These are phyloP conservation scores for Lathyrus tuberosus DNA, from an alignment of 306 rosid species.

Conservation along the genomic window DNA sequence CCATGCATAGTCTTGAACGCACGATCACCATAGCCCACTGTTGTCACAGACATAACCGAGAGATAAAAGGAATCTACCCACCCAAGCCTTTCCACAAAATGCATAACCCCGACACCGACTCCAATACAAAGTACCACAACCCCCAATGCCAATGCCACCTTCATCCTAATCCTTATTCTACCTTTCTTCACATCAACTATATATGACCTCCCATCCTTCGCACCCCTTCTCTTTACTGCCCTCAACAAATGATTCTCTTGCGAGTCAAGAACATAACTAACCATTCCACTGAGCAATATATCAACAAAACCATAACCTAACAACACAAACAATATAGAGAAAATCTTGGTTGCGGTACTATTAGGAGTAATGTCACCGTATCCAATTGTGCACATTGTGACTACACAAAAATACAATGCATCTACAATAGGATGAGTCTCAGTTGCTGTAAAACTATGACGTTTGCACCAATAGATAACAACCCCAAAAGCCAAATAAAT, in stretches of 20 bases:
- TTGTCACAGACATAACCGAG: constrained; percentile 96
- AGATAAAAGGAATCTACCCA: constrained; percentile 96
- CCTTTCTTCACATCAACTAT: constrained; percentile 91
- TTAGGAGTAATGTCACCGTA: constrained; percentile 91
- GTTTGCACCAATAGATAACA: constrained; percentile 69
- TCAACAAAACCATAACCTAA: constrained; percentile 93
- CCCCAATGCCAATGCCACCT: constrained; percentile 87
- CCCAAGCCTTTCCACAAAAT: constrained; percentile 77
- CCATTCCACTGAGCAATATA: constrained; percentile 88
- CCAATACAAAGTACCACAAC: constrained; percentile 91
- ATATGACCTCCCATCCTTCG: constrained; percentile 60
- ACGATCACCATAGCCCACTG: constrained; percentile 87
- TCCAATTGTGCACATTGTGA: constrained; percentile 95
- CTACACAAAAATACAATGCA: constrained; percentile 89
- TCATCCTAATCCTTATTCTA: constrained; percentile 96
- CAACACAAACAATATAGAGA: constrained; percentile 77
- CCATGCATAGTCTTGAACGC: constrained; percentile 78
- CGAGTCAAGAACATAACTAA: constrained; percentile 84
- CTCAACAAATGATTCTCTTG: constrained; percentile 77
- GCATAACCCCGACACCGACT: constrained; percentile 74
- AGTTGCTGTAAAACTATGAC: constrained; percentile 50
- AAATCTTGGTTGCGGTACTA: constrained; percentile 71
- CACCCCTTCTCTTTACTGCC: constrained; percentile 59
- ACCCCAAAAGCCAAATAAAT: constrained; percentile 76
- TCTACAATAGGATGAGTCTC: constrained; percentile 92